These are phyloP conservation scores for Scleroderma citrinum DNA, from an alignment of 768 basidiomycete species.

Conservation along the genomic window DNA sequence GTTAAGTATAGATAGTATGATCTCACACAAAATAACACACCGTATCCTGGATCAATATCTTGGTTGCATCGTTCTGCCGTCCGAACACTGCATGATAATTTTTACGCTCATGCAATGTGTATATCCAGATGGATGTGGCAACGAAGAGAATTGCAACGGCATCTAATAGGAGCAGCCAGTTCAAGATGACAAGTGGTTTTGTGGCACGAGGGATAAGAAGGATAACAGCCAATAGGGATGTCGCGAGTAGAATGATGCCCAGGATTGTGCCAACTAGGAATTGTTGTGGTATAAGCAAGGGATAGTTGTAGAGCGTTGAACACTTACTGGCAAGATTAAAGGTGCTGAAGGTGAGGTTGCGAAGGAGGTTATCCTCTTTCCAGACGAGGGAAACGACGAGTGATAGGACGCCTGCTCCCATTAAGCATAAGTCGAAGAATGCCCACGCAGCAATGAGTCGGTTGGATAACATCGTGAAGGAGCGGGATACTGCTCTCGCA, in stretches of 20 bases:
- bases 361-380: slow-evolving; percentile 59
- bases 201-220: slow-evolving; percentile 69
- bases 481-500: slow-evolving; percentile 37
- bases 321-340: slow-evolving; percentile 55
- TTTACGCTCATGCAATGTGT: slow-evolving; percentile 62
- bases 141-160: slow-evolving; percentile 53
- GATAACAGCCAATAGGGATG: slow-evolving; percentile 63
- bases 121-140: slow-evolving; percentile 79
- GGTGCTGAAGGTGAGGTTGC: slow-evolving; percentile 63
- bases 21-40: slow-evolving; percentile 34
- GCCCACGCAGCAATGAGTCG: slow-evolving; percentile 67
- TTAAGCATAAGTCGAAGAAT: slow-evolving; percentile 61
- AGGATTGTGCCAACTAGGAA: slow-evolving; percentile 60
- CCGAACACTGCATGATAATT: slow-evolving; percentile 61
- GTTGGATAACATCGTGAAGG: slow-evolving; percentile 59
- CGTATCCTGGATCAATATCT: slow-evolving; percentile 64
- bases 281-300: not conserved
- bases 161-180: slow-evolving; percentile 67
- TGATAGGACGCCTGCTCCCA: slow-evolving; percentile 62
- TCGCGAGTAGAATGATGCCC: slow-evolving; percentile 60
- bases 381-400: slow-evolving; percentile 68
- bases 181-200: slow-evolving; percentile 66
- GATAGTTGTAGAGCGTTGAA: not conserved
- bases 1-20: not conserved
- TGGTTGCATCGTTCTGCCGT: slow-evolving; percentile 37